Base-by-base conservation (phyloP, 495 filamentous ascomycete species). In the Daldinia grandis region DNA sequence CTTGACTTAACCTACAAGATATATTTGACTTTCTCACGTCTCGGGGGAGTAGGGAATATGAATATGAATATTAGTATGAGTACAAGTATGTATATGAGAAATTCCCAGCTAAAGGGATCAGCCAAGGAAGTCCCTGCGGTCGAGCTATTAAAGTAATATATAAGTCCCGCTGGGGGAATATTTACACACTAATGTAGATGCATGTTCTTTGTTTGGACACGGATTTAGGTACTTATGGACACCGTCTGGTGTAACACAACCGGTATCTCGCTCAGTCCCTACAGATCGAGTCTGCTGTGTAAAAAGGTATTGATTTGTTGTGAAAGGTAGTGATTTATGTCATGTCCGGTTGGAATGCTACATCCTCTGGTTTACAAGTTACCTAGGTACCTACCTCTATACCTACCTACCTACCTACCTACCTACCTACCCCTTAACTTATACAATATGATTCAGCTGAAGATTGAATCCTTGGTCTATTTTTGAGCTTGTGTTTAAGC, bases 201-300 rank as follows among this genome's bases (percentile, higher is more conserved):
- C 53, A 56, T 21, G 30, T 24, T 31, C 35, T 59, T 59, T 59
- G 37, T 59, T 59, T 59, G 24, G 35, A 42, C 37, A 24, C 56
- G 56, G 56, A 42, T 19, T 59, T 59, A 59, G 56, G 56, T 59
- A 44, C 37, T 59, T 59, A 59, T 28, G n/a, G 24, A 44, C 28
- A 44, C 56, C 56, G 56, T 59, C 14, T 59, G 6, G 56, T 24
- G 56, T 59, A 28, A 44, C 31, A 57, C 33, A 57, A n/a, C 49
- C 54, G 56, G 35, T 25, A 59, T 19, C 15, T 59, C 56, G 56
- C 31, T 57, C 54, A 8, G 33, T 37, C 12, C 54, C 21, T 57
- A 37, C 27, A 35, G 12, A 54, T 54, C 15, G 28, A 54, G 15
- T 24, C 10, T 24, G 1, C 25, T 28, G 50, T 10, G 25, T 15